phyloP scores from a whole-genome alignment of 257 asterid species.

The Paulownia fortunei region DNA sequence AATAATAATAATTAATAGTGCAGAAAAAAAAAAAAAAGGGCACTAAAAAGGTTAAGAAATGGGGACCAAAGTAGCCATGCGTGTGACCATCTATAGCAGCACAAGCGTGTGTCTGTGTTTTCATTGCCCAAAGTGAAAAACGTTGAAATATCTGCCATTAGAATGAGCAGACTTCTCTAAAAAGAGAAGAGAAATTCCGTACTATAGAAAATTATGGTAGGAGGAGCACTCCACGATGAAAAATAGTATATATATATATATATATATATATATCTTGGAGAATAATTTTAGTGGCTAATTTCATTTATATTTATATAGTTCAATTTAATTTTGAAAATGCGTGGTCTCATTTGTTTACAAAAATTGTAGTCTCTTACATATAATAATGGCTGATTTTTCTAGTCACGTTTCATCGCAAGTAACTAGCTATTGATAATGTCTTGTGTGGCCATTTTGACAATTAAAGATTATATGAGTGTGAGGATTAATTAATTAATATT shows the following conservation, averaged over 20 bases:
- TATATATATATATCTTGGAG: too few species aligned
- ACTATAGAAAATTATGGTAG: background rate
- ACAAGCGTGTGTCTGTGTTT: conserved; percentile 36
- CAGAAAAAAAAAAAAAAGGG: background rate
- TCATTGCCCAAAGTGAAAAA: conserved; percentile 22
- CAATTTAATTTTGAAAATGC: background rate
- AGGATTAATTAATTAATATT: too few species aligned
- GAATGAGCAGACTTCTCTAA: conserved; percentile 8
- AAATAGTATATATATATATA: too few species aligned
- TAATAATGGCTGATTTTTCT: too few species aligned
- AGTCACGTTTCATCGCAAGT: too few species aligned
- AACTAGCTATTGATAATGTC: too few species aligned
- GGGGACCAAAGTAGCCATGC: conserved; percentile 76
- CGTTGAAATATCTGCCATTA: conserved; percentile 6
- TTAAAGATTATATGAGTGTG: too few species aligned
- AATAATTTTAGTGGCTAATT: background rate
- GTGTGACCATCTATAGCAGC: conserved; percentile 57
- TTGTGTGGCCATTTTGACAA: too few species aligned
- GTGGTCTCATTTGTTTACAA: background rate
- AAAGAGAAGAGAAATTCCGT: background rate
- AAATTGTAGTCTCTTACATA: too few species aligned
- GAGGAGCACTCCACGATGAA: background rate
- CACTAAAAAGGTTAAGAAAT: conserved; percentile 26
- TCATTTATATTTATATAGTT: background rate
- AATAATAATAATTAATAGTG: background rate